Evolutionary conservation across 495 filamentous ascomycete genomes (phyloP).

Genomic region (Podospora conica): DNA sequence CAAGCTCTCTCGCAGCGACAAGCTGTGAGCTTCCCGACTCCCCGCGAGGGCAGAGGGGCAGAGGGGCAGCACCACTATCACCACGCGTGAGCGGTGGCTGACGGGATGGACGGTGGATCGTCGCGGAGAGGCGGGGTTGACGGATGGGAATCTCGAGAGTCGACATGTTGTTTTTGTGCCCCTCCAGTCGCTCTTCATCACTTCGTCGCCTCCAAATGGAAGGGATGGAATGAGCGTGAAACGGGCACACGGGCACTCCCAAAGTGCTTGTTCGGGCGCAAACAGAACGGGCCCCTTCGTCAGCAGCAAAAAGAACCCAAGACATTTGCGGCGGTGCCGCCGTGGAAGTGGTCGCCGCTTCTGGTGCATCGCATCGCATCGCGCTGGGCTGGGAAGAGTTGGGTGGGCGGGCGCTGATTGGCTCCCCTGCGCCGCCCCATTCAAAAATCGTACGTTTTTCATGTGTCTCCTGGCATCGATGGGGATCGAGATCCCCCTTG

Average conservation of each 20-base stretch:
- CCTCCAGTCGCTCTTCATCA: background rate
- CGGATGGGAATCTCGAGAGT: background rate
- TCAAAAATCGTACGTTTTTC: slow-evolving; percentile 32
- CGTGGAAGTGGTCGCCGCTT: background rate
- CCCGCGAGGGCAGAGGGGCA: too few relatives aligned
- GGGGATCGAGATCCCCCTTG: slow-evolving; percentile 30
- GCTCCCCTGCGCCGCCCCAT: slow-evolving; percentile 16
- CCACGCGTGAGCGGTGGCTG: background rate
- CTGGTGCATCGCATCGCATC: background rate
- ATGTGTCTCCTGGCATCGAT: slow-evolving; percentile 28
- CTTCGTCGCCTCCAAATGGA: background rate
- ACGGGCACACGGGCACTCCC: background rate
- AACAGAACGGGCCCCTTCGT: background rate
- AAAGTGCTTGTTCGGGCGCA: background rate
- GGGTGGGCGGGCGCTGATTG: slow-evolving; percentile 22
- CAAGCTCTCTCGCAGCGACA: background rate
- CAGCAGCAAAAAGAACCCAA: background rate
- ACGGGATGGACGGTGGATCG: background rate
- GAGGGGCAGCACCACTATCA: background rate
- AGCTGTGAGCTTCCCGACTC: slow-evolving; percentile 6
- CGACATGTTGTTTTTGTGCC: background rate
- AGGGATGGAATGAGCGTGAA: background rate
- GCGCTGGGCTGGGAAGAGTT: slow-evolving; percentile 16
- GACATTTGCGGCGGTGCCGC: background rate
- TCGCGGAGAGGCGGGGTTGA: background rate